Conservation (phyloP, 257 asterid species). For the Gentiana straminea region DNA sequence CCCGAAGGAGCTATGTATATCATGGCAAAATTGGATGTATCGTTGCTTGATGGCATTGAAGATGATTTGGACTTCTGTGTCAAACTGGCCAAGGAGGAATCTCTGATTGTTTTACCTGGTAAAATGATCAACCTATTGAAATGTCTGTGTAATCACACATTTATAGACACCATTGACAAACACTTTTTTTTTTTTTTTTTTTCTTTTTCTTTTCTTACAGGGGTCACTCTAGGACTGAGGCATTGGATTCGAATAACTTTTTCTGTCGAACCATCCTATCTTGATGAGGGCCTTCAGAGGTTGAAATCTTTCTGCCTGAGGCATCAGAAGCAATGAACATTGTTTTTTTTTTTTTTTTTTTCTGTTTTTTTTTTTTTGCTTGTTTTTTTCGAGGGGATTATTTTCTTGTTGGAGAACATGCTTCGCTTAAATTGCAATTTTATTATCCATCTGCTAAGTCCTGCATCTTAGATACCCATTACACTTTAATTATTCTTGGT, state of each 20-base stretch:
- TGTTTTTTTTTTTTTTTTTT: neutral
- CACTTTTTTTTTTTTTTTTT: too few relatives aligned
- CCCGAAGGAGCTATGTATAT: constrained; percentile 85
- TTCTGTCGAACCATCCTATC: constrained; percentile 57
- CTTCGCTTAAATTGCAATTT: neutral
- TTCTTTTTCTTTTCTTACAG: constrained; percentile 21
- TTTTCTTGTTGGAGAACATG: constrained; percentile 18
- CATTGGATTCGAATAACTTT: constrained; percentile 72
- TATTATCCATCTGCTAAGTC: too few relatives aligned
- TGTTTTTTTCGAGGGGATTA: too few relatives aligned
- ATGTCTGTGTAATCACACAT: too few relatives aligned
- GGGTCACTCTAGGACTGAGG: constrained; percentile 60
- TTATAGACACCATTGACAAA: too few relatives aligned
- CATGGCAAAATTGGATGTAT: constrained; percentile 60
- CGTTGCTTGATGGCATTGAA: constrained; percentile 39
- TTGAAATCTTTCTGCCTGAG: constrained; percentile 52
- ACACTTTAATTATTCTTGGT: too few relatives aligned
- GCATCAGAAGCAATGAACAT: constrained; percentile 44
- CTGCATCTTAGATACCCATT: too few relatives aligned
- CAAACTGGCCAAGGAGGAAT: constrained; percentile 67
- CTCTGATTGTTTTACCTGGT: constrained; percentile 68
- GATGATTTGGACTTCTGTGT: constrained; percentile 74
- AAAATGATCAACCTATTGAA: neutral
- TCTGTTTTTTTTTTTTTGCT: too few relatives aligned
- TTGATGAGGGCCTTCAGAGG: constrained; percentile 51